These are phyloP conservation scores for Exophiala aquamarina DNA, from an alignment of 2,329 filamentous ascomycete genomes.

Conservation along the genomic window DNA sequence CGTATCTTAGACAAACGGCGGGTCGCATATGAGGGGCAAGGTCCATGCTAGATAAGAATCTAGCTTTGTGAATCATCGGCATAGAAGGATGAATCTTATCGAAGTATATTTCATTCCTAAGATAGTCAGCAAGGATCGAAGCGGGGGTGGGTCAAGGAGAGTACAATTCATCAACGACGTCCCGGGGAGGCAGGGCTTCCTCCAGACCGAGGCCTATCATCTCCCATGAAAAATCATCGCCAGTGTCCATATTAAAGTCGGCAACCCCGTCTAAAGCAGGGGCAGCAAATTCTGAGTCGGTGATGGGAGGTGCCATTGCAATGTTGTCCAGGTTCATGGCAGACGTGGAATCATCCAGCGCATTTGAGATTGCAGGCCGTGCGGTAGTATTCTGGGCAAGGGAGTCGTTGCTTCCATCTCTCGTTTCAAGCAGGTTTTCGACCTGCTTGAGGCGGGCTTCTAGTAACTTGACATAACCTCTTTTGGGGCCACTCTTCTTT, in stretches of 20 bases:
- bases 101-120: constrained; percentile 80
- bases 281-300: constrained; percentile 19
- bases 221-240: constrained; percentile 71
- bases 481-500: constrained; percentile 91
- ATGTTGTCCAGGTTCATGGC: constrained; percentile 4
- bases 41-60: constrained; percentile 86
- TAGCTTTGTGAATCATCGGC: constrained; percentile 85
- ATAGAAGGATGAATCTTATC: constrained; percentile 82
- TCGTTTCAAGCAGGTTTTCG: constrained; percentile 28
- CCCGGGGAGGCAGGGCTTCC: constrained; percentile 74
- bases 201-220: constrained; percentile 79
- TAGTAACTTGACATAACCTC: constrained; percentile 90
- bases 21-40: constrained; percentile 83
- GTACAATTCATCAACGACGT: constrained; percentile 83
- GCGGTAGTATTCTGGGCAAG: background rate
- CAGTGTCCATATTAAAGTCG: constrained; percentile 29
- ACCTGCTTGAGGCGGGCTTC: constrained; percentile 70
- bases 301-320: constrained; percentile 17
- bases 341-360: background rate
- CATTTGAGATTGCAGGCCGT: background rate
- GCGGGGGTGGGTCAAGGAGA: constrained; percentile 20
- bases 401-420: constrained; percentile 11
- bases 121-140: constrained; percentile 8
- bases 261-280: constrained; percentile 17
- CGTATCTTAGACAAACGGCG: constrained; percentile 84